Evolutionary conservation across 768 basidiomycete genomes (phyloP).

Genomic region (Tylopilus vinaceipallidus): DNA sequence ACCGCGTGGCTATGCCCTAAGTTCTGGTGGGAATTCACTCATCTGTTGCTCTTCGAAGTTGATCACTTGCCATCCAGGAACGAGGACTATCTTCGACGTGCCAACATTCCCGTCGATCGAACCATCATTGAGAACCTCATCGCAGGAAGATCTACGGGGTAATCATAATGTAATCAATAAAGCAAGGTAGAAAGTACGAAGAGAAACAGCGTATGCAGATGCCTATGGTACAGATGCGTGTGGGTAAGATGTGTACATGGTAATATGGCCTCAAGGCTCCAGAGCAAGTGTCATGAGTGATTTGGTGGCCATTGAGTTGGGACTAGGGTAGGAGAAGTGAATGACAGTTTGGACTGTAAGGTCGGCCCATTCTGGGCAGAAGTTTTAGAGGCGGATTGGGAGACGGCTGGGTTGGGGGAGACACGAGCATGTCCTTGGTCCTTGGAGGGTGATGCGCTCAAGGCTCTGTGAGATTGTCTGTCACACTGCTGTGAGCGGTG

Average conservation of each 20-base stretch:
- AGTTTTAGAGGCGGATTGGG: conserved; percentile 7
- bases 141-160: conserved; percentile 6
- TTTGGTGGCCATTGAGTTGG: conserved; percentile 22
- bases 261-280: not conserved
- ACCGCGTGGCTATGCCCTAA: conserved; percentile 14
- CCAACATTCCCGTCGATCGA: conserved; percentile 41
- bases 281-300: conserved; percentile 5
- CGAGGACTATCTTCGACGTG: conserved; percentile 45
- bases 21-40: conserved; percentile 46
- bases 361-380: conserved; percentile 17
- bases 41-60: not conserved
- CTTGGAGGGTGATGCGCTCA: conserved; percentile 28
- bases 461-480: conserved; percentile 15
- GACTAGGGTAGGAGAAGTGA: conserved; percentile 24
- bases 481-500: not conserved
- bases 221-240: conserved; percentile 32
- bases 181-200: not conserved
- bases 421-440: conserved; percentile 18
- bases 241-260: conserved; percentile 3
- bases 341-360: conserved; percentile 17
- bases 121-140: conserved; percentile 42
- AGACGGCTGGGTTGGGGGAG: conserved; percentile 17
- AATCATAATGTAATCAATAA: conserved; percentile 13
- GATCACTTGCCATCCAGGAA: conserved; percentile 37
- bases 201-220: conserved; percentile 18